Percentiles rank a stretch among this genome's conserved stretches.
phyloP scores from a whole-genome alignment of 78 protist species.

The Cyanophora paradoxa region DNA sequence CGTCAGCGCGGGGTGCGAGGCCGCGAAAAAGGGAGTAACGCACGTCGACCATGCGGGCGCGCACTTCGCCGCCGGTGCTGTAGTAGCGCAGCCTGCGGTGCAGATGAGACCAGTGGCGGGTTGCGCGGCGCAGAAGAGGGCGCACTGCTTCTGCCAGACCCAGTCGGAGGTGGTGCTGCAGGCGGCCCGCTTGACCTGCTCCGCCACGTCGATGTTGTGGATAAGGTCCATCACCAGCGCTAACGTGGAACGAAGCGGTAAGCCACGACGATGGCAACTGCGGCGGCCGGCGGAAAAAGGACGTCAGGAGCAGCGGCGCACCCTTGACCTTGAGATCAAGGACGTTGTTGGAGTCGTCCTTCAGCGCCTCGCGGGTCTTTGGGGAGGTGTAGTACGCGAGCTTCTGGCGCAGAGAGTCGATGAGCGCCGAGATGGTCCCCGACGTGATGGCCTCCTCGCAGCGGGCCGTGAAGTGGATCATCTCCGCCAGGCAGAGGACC shows the following conservation, averaged over 20 bases:
- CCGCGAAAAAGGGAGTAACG: not conserved
- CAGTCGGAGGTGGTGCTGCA: slow-evolving; percentile 19
- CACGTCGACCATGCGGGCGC: slow-evolving; percentile 26
- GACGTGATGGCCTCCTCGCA: slow-evolving; percentile 43
- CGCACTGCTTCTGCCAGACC: slow-evolving; percentile 67
- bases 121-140: too few relatives aligned
- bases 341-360: too few relatives aligned
- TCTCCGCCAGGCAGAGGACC: slow-evolving; percentile 53
- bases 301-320: too few relatives aligned
- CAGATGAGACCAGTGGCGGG: too few relatives aligned
- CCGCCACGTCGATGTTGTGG: slow-evolving; percentile 74
- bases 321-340: slow-evolving; percentile 53
- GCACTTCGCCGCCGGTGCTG: not conserved
- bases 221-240: slow-evolving; percentile 72
- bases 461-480: slow-evolving; percentile 39
- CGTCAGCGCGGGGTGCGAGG: not conserved
- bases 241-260: too few relatives aligned
- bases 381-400: not conserved
- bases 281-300: not conserved
- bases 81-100: slow-evolving; percentile 69
- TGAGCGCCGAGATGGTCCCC: too few relatives aligned
- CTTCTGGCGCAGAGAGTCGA: slow-evolving; percentile 8
- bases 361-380: not conserved
- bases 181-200: slow-evolving; percentile 14
- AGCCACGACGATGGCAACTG: too few relatives aligned